Base-by-base conservation (phyloP, 202 grass and related monocot species). In the Eragrostis tef region DNA sequence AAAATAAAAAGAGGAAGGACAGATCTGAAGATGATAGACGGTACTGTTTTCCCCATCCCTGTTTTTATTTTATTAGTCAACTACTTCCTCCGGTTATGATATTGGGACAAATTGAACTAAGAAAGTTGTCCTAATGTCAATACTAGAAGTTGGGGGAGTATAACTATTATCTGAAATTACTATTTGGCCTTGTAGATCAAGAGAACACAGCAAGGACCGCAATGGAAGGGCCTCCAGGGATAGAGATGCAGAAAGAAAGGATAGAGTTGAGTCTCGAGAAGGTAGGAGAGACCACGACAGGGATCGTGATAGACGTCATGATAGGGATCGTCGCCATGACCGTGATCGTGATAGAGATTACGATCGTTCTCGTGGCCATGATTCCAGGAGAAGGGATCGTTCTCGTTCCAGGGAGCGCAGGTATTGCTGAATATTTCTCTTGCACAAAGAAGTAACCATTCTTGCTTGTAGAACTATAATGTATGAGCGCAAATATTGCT, bases 341-440 rank as follows among this genome's bases (percentile, higher is more conserved):
- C 91, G 92, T 19, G 94, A 93, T 81, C 88, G 89, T 41, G 88
- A 88, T 57, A 91, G 88, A 87, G 93, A 90, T 19, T 82, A 93
- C 5, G 86, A 94, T 36, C 85, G 87, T 62, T 91, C 88, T 11
- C 93, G 87, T 65, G 64, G 88, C 29, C 6, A 57, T 73, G 87
- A 89, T 82, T 89, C 87, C 22, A 81, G 88, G 83, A 89, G 88
- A 71, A 75, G 84, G 80, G 85, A 91, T 21, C 90, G 95, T 64
- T 98, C 96, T 86, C 83, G 85, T 22, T 94, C 90, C 54, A 92
- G 89, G 74, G 88, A 89, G 21, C 92, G 83, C 65, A 94, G 92
- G 95, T 98, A 94, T 53, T 31, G 51, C 56, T 65, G 31, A 70
- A 19, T 36, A 5, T 56, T 73, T 12, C 27, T 79, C 25, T 83